A percentile compares a stretch with the other conserved stretches of the same genome.
Conservation (phyloP, 164 flowering plant genomes). For the Houttuynia cordata region DNA sequence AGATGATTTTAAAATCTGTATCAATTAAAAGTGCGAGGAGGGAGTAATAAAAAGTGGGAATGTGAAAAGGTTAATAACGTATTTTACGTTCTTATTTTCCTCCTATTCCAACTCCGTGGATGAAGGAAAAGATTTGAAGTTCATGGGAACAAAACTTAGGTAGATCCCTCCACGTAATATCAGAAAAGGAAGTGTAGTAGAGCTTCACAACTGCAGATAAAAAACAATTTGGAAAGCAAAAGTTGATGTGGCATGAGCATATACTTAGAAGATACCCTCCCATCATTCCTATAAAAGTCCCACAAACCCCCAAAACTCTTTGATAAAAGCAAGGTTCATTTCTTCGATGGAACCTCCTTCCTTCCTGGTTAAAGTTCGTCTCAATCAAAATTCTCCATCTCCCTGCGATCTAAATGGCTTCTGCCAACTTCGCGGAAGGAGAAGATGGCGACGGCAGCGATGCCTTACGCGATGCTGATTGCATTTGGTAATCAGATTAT, state of each 20-base stretch:
- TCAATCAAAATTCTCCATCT: neutral
- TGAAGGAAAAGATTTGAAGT: neutral
- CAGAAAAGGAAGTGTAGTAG: neutral
- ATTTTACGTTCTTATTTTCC: too few species aligned
- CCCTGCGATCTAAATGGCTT: neutral
- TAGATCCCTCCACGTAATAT: neutral
- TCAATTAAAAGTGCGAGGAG: too few species aligned
- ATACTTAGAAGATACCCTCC: neutral
- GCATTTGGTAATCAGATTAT: neutral
- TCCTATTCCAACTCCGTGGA: neutral
- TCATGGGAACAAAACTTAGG: neutral
- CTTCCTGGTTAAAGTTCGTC: neutral
- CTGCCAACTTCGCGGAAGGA: neutral
- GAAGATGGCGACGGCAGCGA: neutral
- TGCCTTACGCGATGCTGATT: neutral
- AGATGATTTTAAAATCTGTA: too few species aligned
- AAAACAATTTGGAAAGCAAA: neutral
- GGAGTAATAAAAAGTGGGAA: too few species aligned
- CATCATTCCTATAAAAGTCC: neutral
- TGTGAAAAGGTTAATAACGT: too few species aligned
- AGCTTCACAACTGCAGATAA: neutral
- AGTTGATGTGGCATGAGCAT: neutral
- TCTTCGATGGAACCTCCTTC: neutral
- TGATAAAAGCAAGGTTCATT: neutral
- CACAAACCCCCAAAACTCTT: neutral